Evolutionary conservation across 2,329 filamentous ascomycete genomes (phyloP), one percentile per base, ranked within the genome.

Genomic region (Cytospora leucostoma): DNA sequence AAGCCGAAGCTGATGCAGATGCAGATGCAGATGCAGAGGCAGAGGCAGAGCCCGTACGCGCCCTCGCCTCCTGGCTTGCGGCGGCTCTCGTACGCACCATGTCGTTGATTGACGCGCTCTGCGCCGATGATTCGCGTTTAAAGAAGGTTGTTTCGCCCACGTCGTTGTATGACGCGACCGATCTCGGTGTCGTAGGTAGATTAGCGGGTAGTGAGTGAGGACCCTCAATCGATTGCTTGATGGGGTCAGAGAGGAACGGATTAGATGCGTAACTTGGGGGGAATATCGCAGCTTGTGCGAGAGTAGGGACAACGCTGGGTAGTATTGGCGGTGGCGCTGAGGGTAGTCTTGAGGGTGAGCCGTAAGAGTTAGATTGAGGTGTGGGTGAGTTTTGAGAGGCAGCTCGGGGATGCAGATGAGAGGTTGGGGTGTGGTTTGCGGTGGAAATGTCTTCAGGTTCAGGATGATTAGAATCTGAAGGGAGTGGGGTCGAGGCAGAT

Each of bases 141-240:
- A 58, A 64, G 49, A 58, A 64, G 27, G 59, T 50, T 47, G 44
- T 11, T 49, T 66, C 64, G 54, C 61, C 64, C 19, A 59, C 51
- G 54, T 66, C 64, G 55, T 61, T 64, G 38, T 53, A 52, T n/a
- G 61, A 66, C 40, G 58, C 57, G n/a, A 51, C 61, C 15, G 64
- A 66, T 12, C 55, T 58, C 49, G 64, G 64, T 11, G 64, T 55
- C 3, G 60, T 44, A 11, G 61, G 54, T 52, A 64, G n/a, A 27
- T 61, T 51, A 55, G 59, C 47, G 7, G 57, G 54, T 33, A 65
- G 47, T n/a, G 54, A 59, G 50, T 61, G 47, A 8, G 53, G 37
- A 7, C 47, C 57, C 40, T 66, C 64, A 17, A 66, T 66, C 7
- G 64, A 66, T 35, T 63, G 61, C n/a, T 64, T 64, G 57, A 66